These are phyloP conservation scores for Globisporangium lucens DNA, from an alignment of 352 stramenopile genomes.

Conservation along the genomic window DNA sequence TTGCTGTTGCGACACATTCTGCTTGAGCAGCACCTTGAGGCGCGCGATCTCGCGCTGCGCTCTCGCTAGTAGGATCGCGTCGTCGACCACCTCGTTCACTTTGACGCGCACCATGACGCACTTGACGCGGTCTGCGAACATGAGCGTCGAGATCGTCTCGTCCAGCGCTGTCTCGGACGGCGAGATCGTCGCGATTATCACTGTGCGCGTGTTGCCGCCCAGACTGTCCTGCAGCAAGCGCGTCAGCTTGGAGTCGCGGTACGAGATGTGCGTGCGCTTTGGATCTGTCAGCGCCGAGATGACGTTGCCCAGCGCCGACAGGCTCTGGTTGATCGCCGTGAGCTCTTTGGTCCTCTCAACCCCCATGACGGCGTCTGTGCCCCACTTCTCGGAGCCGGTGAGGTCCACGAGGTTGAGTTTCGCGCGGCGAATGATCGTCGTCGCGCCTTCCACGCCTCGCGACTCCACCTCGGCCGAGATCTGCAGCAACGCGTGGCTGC, in stretches of 20 bases:
- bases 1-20: constrained; percentile 31
- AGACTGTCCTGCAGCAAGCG: constrained; percentile 87
- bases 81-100: constrained; percentile 81
- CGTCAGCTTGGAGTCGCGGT: constrained; percentile 97
- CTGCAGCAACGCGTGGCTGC: constrained; percentile 86
- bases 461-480: constrained; percentile 81
- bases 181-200: constrained; percentile 88
- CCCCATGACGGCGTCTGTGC: constrained; percentile 61
- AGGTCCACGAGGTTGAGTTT: constrained; percentile 92
- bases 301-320: constrained; percentile 89
- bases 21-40: constrained; percentile 58
- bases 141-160: constrained; percentile 89
- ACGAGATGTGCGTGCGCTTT: constrained; percentile 89
- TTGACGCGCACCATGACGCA: constrained; percentile 69
- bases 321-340: constrained; percentile 90
- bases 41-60: constrained; percentile 69
- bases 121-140: constrained; percentile 87
- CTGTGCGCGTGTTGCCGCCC: constrained; percentile 86
- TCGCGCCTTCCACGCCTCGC: constrained; percentile 53
- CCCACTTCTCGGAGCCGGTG: constrained; percentile 92
- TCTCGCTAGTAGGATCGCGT: constrained; percentile 70
- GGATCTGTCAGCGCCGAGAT: constrained; percentile 80
- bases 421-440: constrained; percentile 70
- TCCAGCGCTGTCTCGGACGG: constrained; percentile 74
- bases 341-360: constrained; percentile 80